A percentile compares a stretch with the other conserved stretches of the same genome.
These are phyloP conservation scores for Psilocybe cubensis DNA, from an alignment of 768 basidiomycete species.

Conservation along the genomic window DNA sequence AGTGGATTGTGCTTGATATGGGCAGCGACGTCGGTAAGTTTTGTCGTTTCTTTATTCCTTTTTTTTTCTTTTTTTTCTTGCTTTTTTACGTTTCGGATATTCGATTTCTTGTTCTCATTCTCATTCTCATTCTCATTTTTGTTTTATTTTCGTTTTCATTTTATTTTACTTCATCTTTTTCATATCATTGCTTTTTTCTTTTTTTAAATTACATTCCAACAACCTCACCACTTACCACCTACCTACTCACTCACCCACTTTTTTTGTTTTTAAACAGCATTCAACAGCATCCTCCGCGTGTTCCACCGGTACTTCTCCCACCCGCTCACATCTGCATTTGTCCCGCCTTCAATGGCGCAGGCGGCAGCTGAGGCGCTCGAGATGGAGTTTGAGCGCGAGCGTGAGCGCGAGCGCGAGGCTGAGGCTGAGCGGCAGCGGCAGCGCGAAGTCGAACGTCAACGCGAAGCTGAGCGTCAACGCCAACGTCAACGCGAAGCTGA, in stretches of 20 bases:
- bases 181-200: neutral
- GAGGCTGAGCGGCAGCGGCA: too few species aligned
- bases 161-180: neutral
- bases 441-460: too few species aligned
- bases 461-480: too few species aligned
- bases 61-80: neutral
- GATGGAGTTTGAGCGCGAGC: too few species aligned
- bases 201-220: too few species aligned
- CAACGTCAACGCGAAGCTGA: too few species aligned
- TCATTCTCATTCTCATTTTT: too few species aligned
- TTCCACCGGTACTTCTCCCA: constrained; percentile 47
- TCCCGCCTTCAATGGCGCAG: constrained; percentile 15
- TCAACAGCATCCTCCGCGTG: constrained; percentile 52
- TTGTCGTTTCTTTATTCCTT: neutral
- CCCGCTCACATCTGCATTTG: constrained; percentile 44
- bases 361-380: neutral
- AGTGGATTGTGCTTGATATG: constrained; percentile 59
- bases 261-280: constrained; percentile 35
- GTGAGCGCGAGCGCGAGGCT: too few species aligned
- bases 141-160: neutral
- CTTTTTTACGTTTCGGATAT: neutral
- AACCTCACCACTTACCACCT: too few species aligned
- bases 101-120: neutral
- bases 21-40: constrained; percentile 46
- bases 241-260: neutral